Evolutionary conservation across 2,329 filamentous ascomycete species (phyloP).

Genomic region (Clonostachys sp.): DNA sequence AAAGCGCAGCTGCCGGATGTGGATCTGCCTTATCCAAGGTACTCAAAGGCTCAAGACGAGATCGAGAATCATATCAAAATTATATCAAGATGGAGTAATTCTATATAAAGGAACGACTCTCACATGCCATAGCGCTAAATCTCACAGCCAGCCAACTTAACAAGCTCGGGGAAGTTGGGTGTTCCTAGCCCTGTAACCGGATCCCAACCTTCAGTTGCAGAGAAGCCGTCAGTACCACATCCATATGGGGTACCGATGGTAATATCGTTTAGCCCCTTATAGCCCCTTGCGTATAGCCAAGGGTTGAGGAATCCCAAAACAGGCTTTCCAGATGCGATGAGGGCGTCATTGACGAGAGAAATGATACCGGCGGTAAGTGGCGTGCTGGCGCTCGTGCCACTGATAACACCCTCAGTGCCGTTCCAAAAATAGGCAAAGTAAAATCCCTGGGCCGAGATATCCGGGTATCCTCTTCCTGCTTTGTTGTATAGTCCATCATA

Average conservation of each 20-base stretch:
- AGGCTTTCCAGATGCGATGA: conserved; percentile 22
- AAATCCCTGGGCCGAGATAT: conserved; percentile 22
- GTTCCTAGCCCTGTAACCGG: conserved; percentile 26
- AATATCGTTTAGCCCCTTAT: conserved; percentile 11
- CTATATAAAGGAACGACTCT: too few relatives aligned
- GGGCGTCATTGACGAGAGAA: conserved; percentile 35
- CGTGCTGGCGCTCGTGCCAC: conserved; percentile 23
- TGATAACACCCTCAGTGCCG: not conserved
- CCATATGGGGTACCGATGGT: conserved; percentile 7
- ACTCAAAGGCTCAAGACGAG: too few relatives aligned
- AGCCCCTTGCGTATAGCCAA: conserved; percentile 22
- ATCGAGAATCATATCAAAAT: too few relatives aligned
- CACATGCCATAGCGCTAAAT: not conserved
- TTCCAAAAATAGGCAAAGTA: not conserved
- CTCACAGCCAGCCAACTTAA: not conserved
- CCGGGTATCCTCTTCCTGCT: conserved; percentile 37
- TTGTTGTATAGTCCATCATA: conserved; percentile 38
- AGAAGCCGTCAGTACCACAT: conserved; percentile 5
- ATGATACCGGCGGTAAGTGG: conserved; percentile 36
- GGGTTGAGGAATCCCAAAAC: conserved; percentile 40
- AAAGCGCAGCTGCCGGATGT: too few relatives aligned
- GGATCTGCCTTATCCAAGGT: too few relatives aligned
- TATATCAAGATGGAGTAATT: too few relatives aligned
- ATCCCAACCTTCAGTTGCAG: conserved; percentile 12
- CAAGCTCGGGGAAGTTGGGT: conserved; percentile 1